These are phyloP conservation scores for Naganishia onofrii DNA, from an alignment of 768 basidiomycete genomes.

Conservation along the genomic window DNA sequence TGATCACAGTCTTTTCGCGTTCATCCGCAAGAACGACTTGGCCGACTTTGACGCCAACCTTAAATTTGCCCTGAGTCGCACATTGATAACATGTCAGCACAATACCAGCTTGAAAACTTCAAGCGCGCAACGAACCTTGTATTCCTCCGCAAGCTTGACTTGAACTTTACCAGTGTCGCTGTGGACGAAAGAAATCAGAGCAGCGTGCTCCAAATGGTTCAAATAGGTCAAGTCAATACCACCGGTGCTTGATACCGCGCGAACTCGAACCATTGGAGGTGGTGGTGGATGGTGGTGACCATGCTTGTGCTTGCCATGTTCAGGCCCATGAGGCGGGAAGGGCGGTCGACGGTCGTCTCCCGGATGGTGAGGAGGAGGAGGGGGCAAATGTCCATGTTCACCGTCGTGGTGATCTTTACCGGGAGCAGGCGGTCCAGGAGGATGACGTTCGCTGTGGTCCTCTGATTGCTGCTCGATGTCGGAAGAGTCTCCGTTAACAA, in stretches of 20 bases:
- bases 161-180: slow-evolving; percentile 27
- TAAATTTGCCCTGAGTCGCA: slow-evolving; percentile 20
- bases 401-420: neutral
- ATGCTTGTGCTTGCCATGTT: neutral
- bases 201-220: slow-evolving; percentile 13
- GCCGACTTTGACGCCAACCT: slow-evolving; percentile 23
- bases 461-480: neutral
- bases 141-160: slow-evolving; percentile 25
- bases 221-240: slow-evolving; percentile 23
- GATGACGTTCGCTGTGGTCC: neutral
- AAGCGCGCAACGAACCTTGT: neutral
- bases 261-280: slow-evolving; percentile 3
- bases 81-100: neutral
- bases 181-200: slow-evolving; percentile 17
- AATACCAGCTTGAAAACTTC: no score
- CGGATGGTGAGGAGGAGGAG: slow-evolving; percentile 23
- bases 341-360: neutral
- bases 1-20: slow-evolving; percentile 24
- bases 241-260: slow-evolving; percentile 23
- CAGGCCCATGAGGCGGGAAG: neutral
- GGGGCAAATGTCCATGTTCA: neutral
- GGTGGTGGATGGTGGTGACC: slow-evolving; percentile 20
- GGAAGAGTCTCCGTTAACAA: neutral
- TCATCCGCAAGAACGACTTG: slow-evolving; percentile 24
- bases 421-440: neutral